Evolutionary conservation across 78 protist species (phyloP).

Genomic region (Salpingoeca rosetta): DNA sequence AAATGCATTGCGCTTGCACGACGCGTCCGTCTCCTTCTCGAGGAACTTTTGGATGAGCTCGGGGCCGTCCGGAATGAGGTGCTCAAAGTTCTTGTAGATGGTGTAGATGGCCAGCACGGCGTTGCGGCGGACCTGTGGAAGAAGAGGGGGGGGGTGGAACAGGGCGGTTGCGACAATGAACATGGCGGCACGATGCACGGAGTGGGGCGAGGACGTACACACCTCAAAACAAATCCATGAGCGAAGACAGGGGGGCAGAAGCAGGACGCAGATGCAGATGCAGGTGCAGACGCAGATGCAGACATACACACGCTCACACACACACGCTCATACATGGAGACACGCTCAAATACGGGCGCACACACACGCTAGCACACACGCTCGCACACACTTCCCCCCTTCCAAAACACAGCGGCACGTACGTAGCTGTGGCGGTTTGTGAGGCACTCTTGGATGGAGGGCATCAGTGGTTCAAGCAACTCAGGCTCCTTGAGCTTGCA

Average conservation of each 20-base stretch:
- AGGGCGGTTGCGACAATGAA: not conserved
- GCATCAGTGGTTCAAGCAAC: conserved; percentile 79
- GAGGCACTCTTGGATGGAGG: conserved; percentile 64
- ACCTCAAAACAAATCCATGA: too few relatives aligned
- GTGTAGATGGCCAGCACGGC: conserved; percentile 83
- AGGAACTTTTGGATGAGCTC: conserved; percentile 71
- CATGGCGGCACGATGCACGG: conserved; percentile 12
- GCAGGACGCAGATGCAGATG: too few relatives aligned
- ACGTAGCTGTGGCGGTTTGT: not conserved
- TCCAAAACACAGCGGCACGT: too few relatives aligned
- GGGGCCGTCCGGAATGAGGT: conserved; percentile 88
- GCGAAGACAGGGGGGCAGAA: too few relatives aligned
- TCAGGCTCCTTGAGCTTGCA: conserved; percentile 82
- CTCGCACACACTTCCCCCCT: too few relatives aligned
- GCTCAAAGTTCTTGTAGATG: conserved; percentile 47
- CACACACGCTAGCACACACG: too few relatives aligned
- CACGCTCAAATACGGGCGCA: too few relatives aligned
- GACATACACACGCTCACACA: too few relatives aligned
- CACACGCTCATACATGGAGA: too few relatives aligned
- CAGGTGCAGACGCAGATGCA: too few relatives aligned
- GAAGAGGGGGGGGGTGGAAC: conserved; percentile 28
- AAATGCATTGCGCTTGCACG: conserved; percentile 89
- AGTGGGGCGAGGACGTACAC: not conserved
- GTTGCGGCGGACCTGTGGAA: conserved; percentile 76
- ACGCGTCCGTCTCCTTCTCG: conserved; percentile 34